phyloP scores from a whole-genome alignment of 2,329 filamentous ascomycete species.

The Metarhizium guizhouense region DNA sequence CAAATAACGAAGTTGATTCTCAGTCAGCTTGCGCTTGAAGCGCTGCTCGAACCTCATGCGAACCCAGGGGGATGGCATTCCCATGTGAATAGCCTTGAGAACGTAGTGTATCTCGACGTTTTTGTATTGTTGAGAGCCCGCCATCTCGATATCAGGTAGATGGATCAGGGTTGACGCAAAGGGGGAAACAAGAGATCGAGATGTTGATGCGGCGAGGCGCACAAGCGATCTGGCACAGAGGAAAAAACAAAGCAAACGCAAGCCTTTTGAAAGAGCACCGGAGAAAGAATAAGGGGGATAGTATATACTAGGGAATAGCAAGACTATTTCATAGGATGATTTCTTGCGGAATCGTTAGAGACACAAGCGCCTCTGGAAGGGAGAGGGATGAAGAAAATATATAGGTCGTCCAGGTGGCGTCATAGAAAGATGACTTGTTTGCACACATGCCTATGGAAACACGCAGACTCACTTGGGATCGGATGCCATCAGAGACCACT shows the following conservation, averaged over 20 bases:
- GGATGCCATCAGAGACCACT: neutral
- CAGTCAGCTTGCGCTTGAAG: conserved; percentile 21
- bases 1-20: conserved; percentile 29
- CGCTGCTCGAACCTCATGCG: conserved; percentile 15
- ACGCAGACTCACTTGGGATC: neutral
- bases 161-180: neutral
- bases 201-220: neutral
- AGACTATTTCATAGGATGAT: neutral
- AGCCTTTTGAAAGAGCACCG: neutral
- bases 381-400: neutral
- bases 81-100: conserved; percentile 18
- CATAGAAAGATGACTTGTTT: neutral
- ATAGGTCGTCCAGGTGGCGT: neutral
- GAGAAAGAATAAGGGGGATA: neutral
- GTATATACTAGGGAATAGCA: neutral
- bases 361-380: neutral
- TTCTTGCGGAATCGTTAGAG: neutral
- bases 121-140: conserved; percentile 25
- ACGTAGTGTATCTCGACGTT: conserved; percentile 26
- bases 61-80: conserved; percentile 17
- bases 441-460: neutral
- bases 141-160: conserved; percentile 15
- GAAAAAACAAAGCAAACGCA: neutral
- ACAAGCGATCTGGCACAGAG: neutral
- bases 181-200: neutral